phyloP scores from a whole-genome alignment of 208 protist genomes.

The Acanthamoeba castellanii region DNA sequence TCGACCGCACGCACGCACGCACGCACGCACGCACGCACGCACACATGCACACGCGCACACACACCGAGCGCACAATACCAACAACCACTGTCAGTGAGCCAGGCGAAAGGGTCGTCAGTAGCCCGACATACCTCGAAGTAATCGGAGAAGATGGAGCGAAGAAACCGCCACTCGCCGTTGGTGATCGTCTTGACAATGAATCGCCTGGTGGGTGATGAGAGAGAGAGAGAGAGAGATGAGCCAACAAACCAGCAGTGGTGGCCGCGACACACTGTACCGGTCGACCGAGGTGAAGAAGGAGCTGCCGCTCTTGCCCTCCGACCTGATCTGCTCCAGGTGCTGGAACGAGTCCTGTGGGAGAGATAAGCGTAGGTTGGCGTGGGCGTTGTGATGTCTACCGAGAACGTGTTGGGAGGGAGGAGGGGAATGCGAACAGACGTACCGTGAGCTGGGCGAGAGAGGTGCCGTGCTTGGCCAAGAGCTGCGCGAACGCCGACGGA shows the following conservation, averaged over 20 bases:
- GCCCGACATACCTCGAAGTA: slow-evolving; percentile 50
- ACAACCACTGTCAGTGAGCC: background rate
- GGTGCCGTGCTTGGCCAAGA: background rate
- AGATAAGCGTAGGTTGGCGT: background rate
- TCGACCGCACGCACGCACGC: background rate
- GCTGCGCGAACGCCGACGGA: background rate
- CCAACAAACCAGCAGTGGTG: too few relatives aligned
- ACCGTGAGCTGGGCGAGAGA: background rate
- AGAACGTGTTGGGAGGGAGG: background rate
- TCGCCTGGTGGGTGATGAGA: background rate
- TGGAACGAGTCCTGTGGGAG: slow-evolving; percentile 34
- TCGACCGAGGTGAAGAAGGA: slow-evolving; percentile 56
- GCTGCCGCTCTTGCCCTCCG: slow-evolving; percentile 37
- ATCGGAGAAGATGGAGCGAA: background rate
- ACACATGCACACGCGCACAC: background rate
- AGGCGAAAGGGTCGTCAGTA: background rate
- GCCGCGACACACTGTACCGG: background rate
- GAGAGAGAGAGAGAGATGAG: background rate
- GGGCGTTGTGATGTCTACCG: background rate
- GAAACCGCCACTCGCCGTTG: slow-evolving; percentile 58
- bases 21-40: too few relatives aligned
- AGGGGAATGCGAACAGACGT: too few relatives aligned
- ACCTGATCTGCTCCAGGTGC: background rate
- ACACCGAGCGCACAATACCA: background rate
- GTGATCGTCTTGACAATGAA: slow-evolving; percentile 62